Evolutionary conservation across 163 green algal genomes (phyloP).

Genomic region (Chloromonas sp.): DNA sequence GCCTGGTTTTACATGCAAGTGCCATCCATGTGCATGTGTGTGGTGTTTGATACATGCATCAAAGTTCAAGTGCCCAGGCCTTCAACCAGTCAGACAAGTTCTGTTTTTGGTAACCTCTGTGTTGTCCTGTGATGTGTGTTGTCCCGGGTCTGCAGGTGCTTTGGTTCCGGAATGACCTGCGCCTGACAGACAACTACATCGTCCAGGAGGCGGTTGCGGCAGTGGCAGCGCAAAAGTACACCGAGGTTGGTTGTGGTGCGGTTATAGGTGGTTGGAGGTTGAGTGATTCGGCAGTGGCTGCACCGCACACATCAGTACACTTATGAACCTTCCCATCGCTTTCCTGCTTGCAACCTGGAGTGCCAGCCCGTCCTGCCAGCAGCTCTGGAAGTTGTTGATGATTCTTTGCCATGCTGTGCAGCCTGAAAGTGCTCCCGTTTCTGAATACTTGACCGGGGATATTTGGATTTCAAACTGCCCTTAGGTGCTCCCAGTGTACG

Average conservation of each 20-base stretch:
- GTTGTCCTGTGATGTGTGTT: too few relatives aligned
- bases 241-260: constrained; percentile 33
- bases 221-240: constrained; percentile 7
- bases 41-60: too few relatives aligned
- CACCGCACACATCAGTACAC: not conserved
- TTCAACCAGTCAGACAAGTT: too few relatives aligned
- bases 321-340: not conserved
- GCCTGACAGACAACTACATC: constrained; percentile 62
- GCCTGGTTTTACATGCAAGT: too few relatives aligned
- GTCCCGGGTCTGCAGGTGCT: constrained; percentile 15
- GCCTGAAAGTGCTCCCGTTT: too few relatives aligned
- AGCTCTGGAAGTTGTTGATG: too few relatives aligned
- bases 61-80: too few relatives aligned
- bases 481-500: constrained; percentile 85
- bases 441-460: too few relatives aligned
- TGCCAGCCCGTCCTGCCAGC: not conserved
- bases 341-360: not conserved
- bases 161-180: constrained; percentile 65
- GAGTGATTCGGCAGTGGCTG: not conserved
- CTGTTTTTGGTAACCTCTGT: too few relatives aligned
- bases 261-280: not conserved
- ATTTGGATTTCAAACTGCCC: not conserved
- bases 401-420: too few relatives aligned
- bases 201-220: constrained; percentile 41
- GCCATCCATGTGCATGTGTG: too few relatives aligned